phyloP scores from a whole-genome alignment of 805 yeast species.

The Ogataea nakhonphanomensis region DNA sequence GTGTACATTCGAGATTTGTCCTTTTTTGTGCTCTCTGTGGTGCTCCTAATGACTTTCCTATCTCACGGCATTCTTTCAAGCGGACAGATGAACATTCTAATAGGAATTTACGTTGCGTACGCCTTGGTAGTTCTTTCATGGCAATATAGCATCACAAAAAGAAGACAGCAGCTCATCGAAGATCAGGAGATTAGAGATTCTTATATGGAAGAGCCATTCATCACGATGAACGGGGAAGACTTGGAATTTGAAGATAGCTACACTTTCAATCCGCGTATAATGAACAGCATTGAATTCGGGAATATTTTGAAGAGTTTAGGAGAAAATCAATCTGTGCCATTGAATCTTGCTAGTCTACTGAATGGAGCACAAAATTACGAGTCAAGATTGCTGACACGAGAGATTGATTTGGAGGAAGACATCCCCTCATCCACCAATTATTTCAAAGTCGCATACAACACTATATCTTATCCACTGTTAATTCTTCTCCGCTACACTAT shows the following conservation, averaged over 20 bases:
- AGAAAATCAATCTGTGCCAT: slow-evolving; percentile 18
- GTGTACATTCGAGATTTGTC: slow-evolving; percentile 60
- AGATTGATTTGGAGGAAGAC: slow-evolving; percentile 12
- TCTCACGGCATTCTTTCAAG: slow-evolving; percentile 50
- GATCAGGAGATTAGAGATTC: slow-evolving; percentile 28
- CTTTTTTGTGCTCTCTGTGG: slow-evolving; percentile 53
- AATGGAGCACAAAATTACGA: slow-evolving; percentile 24
- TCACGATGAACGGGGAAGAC: slow-evolving; percentile 21
- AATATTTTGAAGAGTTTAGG: slow-evolving; percentile 26
- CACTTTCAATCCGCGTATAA: slow-evolving; percentile 28
- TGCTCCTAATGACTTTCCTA: slow-evolving; percentile 46
- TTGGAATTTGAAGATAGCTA: slow-evolving; percentile 30
- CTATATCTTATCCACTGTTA: slow-evolving; percentile 20
- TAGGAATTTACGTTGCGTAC: slow-evolving; percentile 55
- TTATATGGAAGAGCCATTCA: slow-evolving; percentile 26
- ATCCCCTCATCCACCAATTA: slow-evolving; percentile 6
- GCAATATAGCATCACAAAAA: slow-evolving; percentile 34
- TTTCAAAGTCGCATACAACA: slow-evolving; percentile 11
- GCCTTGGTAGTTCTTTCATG: slow-evolving; percentile 48
- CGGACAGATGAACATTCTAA: slow-evolving; percentile 53
- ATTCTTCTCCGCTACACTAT: slow-evolving; percentile 21
- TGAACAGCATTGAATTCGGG: slow-evolving; percentile 29
- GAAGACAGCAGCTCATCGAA: slow-evolving; percentile 15
- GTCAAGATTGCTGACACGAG: slow-evolving; percentile 14
- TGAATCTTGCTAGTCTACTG: slow-evolving; percentile 12